Conservation (phyloP, 2,329 filamentous ascomycete genomes). For the Colletotrichum viniferum region DNA sequence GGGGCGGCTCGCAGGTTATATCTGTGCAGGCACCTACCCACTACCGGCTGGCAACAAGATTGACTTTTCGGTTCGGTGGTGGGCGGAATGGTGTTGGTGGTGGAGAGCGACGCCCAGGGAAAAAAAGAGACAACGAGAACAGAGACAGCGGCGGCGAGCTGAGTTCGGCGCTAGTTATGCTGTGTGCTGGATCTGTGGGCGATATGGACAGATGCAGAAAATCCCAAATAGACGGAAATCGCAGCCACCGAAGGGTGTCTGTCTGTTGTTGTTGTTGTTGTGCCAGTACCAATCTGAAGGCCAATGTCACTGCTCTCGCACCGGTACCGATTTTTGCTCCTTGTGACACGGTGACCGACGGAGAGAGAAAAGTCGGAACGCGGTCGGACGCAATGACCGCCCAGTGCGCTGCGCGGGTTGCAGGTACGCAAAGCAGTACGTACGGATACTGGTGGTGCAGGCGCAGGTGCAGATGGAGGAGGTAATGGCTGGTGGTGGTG, state of each 20-base stretch:
- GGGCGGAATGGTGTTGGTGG: background rate
- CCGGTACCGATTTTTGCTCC: background rate
- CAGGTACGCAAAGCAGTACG: background rate
- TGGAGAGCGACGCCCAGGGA: background rate
- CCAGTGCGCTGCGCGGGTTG: background rate
- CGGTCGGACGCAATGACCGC: background rate
- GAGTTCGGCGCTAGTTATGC: constrained; percentile 1
- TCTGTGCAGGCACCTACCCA: background rate
- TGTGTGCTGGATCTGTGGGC: background rate
- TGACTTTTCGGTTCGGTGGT: background rate
- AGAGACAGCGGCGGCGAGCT: background rate
- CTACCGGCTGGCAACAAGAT: background rate
- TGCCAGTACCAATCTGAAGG: background rate
- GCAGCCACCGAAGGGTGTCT: background rate
- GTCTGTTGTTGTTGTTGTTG: background rate
- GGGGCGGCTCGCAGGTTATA: constrained; percentile 7
- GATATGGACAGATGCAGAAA: background rate
- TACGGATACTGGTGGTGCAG: background rate
- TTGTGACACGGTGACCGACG: background rate
- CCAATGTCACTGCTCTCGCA: background rate
- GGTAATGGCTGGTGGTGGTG: background rate
- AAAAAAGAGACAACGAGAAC: background rate
- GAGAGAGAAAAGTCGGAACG: background rate
- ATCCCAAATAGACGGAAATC: background rate
- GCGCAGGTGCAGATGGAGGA: background rate